Evolutionary conservation across 805 yeast genomes (phyloP), one percentile per base, ranked within the genome.

Genomic region (Kuraishia piskuri): DNA sequence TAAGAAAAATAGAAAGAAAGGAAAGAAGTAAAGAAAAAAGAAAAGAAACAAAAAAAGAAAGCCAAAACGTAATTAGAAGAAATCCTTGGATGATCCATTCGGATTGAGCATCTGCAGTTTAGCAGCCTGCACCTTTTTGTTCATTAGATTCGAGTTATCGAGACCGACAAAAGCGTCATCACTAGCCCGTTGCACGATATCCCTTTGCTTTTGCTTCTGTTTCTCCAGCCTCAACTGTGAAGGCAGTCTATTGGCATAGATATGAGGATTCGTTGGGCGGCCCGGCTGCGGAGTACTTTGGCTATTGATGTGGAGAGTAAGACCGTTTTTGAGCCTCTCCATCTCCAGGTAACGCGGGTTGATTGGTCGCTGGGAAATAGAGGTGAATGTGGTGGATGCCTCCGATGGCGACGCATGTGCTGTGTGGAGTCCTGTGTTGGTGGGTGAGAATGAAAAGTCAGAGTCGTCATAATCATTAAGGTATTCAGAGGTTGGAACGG

Each of bases 361-460:
- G 10, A 52, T 49, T 9, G 54, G 54, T 20, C 54, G 21, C 47
- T 52, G 54, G 9, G 54, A 52, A 17, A 52, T 52, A 17, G 54
- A 52, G 25, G 54, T 52, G 49, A 52, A 52, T 23, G 40, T 46
- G n/a, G 50, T 17, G 40, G 40, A 31, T 31, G 40, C 40, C 17
- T 31, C 40, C 4, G 40, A 31, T 31, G 40, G 40, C 4, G 40
- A 31, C 14, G 17, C 40, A 31, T 31, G 40, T 31, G 40, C 9
- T 3, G 40, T 10, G 17, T 31, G 40, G 40, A 31, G 8, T 31
- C 40, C 40, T 6, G 40, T n/a, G 14, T 31, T 31, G 17, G 40
- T 31, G 4, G 40, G 40, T 31, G 40, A 31, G 40, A 31, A 31
- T 10, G 40, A 31, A 10, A 31, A 31, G n/a, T 31, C 40, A 4